Conservation (phyloP, 169 alveolate species). For the Plasmodium reichenowi region DNA sequence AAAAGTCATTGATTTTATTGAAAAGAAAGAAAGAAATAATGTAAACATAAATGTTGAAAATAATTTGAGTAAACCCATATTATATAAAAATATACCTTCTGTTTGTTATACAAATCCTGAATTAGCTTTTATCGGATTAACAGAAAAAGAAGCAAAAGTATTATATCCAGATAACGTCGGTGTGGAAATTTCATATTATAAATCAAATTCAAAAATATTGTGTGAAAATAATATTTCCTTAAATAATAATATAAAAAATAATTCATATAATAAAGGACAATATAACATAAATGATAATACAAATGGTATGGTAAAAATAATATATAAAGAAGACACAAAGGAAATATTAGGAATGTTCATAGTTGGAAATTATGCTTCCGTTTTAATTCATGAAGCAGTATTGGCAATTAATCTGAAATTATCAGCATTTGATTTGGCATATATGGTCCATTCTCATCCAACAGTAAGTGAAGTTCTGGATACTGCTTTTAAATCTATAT, state of each 20-base stretch:
- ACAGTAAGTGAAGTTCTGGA: conserved; percentile 82
- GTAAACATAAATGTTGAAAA: conserved; percentile 13
- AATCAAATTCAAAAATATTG: conserved; percentile 80
- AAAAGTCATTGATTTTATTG: conserved; percentile 93
- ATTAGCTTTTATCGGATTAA: conserved; percentile 81
- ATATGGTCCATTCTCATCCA: conserved; percentile 83
- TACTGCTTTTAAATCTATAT: conserved; percentile 79
- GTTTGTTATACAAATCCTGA: conserved; percentile 84
- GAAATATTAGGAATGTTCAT: conserved; percentile 78
- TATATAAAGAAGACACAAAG: conserved; percentile 76
- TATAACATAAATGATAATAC: conserved; percentile 72
- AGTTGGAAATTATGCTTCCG: conserved; percentile 82
- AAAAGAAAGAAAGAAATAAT: conserved; percentile 85
- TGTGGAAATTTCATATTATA: conserved; percentile 33
- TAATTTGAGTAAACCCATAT: conserved; percentile 36
- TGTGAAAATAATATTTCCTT: conserved; percentile 75
- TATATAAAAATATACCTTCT: conserved; percentile 78
- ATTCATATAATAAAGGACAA: conserved; percentile 47
- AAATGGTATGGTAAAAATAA: conserved; percentile 78
- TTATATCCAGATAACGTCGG: conserved; percentile 75
- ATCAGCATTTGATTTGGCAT: conserved; percentile 75
- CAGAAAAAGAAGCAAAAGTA: conserved; percentile 78
- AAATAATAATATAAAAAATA: conserved; percentile 13
- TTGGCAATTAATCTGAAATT: conserved; percentile 71
- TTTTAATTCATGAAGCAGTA: conserved; percentile 82